Conservation (phyloP, 2,329 filamentous ascomycete genomes). For the Mycocentrospora acerina region DNA sequence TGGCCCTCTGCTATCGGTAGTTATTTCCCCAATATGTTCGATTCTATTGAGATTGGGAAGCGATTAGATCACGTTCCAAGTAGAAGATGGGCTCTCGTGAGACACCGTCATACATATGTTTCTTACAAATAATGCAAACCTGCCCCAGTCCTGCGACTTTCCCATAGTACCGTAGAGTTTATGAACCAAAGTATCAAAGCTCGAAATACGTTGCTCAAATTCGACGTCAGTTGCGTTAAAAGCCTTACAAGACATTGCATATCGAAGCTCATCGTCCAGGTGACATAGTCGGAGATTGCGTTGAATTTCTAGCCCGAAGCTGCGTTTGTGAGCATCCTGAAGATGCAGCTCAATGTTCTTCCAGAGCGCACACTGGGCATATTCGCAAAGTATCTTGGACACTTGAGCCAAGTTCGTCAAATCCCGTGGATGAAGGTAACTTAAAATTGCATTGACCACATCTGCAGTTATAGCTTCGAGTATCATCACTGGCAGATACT, state of each 20-base stretch:
- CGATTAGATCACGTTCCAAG: constrained; percentile 2
- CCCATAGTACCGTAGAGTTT: not conserved
- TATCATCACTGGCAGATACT: too few species aligned
- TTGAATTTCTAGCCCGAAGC: not conserved
- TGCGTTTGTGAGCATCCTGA: constrained; percentile 2
- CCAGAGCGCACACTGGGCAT: constrained; percentile 2
- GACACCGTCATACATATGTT: constrained; percentile 1
- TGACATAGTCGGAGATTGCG: not conserved
- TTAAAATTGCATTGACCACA: constrained; percentile 2
- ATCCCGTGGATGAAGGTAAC: constrained; percentile 2
- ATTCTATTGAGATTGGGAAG: not conserved
- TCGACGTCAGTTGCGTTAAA: not conserved
- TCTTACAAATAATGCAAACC: not conserved
- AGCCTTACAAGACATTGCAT: not conserved
- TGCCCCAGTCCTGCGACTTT: constrained; percentile 1
- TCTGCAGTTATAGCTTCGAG: constrained; percentile 2
- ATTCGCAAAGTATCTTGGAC: constrained; percentile 4
- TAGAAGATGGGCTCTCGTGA: not conserved
- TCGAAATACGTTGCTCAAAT: constrained; percentile 2
- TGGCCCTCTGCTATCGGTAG: not conserved
- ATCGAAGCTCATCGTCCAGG: constrained; percentile 1
- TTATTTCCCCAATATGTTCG: constrained; percentile 1
- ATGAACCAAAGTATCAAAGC: constrained; percentile 1
- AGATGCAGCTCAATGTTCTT: constrained; percentile 5
- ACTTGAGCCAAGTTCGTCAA: constrained; percentile 4